These are phyloP conservation scores for Pythium biforme DNA, from an alignment of 352 stramenopile species.

Conservation along the genomic window DNA sequence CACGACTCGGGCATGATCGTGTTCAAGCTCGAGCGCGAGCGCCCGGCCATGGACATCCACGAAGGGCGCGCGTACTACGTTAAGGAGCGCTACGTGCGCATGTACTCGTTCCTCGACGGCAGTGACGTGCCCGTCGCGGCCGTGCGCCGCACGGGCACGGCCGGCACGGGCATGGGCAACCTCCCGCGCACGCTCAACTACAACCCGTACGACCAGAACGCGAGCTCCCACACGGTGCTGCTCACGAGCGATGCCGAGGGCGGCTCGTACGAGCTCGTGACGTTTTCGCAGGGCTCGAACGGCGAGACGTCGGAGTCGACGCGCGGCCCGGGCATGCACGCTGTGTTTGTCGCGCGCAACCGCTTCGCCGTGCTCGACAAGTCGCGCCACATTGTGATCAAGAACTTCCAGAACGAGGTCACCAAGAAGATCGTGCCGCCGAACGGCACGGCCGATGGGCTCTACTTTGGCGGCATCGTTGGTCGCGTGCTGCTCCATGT, in stretches of 20 bases:
- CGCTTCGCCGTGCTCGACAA: slow-evolving; percentile 98
- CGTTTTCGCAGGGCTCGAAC: slow-evolving; percentile 80
- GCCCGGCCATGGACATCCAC: slow-evolving; percentile 91
- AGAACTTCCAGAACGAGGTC: slow-evolving; percentile 99
- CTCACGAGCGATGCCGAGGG: slow-evolving; percentile 96
- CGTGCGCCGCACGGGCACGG: slow-evolving; percentile 64
- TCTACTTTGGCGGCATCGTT: slow-evolving; percentile 97
- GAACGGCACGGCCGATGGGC: slow-evolving; percentile 92
- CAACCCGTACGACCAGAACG: slow-evolving; percentile 95
- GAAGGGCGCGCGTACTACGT: slow-evolving; percentile 94
- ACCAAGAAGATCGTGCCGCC: slow-evolving; percentile 97
- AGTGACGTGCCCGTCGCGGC: slow-evolving; percentile 74
- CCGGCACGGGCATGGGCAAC: slow-evolving; percentile 89
- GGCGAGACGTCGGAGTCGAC: slow-evolving; percentile 92
- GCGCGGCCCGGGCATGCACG: slow-evolving; percentile 92
- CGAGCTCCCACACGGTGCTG: slow-evolving; percentile 90
- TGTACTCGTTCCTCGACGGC: slow-evolving; percentile 93
- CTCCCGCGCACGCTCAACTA: slow-evolving; percentile 93
- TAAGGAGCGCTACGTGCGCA: slow-evolving; percentile 97
- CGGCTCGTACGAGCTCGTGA: slow-evolving; percentile 97
- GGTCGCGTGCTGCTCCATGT: slow-evolving; percentile 96
- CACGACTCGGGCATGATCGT: slow-evolving; percentile 99
- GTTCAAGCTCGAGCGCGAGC: slow-evolving; percentile 98
- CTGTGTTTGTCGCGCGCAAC: slow-evolving; percentile 97
- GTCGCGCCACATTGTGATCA: slow-evolving; percentile 96